Conservation (phyloP, 192 early-diverging fungal genomes). For the Coemansia sp. region DNA sequence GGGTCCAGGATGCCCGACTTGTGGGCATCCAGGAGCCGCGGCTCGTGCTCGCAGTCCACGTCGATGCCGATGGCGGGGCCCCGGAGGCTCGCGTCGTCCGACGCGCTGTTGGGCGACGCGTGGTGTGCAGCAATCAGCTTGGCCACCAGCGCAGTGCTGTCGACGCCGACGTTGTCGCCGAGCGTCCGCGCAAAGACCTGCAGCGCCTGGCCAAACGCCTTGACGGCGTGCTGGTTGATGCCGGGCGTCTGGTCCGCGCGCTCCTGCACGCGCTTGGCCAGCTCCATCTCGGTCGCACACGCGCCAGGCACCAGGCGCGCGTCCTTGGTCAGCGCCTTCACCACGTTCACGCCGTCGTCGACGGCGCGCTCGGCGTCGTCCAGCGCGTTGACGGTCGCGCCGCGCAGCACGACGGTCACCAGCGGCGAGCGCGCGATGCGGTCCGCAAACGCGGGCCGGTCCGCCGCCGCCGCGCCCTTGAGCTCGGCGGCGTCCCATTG, state of each 20-base stretch:
- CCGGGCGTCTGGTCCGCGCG: conserved; percentile 90
- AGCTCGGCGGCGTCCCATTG: conserved; percentile 57
- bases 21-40: conserved; percentile 63
- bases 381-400: conserved; percentile 91
- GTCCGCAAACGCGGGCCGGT: conserved; percentile 66
- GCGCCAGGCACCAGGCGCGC: conserved; percentile 85
- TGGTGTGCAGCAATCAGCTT: conserved; percentile 92
- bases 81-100: background rate
- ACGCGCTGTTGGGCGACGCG: conserved; percentile 18
- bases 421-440: conserved; percentile 65
- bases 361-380: conserved; percentile 97
- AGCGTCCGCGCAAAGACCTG: conserved; percentile 94
- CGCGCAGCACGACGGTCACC: conserved; percentile 94
- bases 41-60: conserved; percentile 64
- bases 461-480: background rate
- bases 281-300: conserved; percentile 92
- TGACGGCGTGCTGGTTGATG: conserved; percentile 93
- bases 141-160: conserved; percentile 89
- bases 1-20: conserved; percentile 76
- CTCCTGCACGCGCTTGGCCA: conserved; percentile 73
- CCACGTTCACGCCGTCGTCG: conserved; percentile 96
- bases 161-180: conserved; percentile 92
- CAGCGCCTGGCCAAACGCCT: conserved; percentile 91
- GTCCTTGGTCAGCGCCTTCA: conserved; percentile 91
- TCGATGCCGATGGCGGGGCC: conserved; percentile 69